These are phyloP conservation scores for Pythium sukuiense DNA, from an alignment of 352 stramenopile genomes.

Conservation along the genomic window DNA sequence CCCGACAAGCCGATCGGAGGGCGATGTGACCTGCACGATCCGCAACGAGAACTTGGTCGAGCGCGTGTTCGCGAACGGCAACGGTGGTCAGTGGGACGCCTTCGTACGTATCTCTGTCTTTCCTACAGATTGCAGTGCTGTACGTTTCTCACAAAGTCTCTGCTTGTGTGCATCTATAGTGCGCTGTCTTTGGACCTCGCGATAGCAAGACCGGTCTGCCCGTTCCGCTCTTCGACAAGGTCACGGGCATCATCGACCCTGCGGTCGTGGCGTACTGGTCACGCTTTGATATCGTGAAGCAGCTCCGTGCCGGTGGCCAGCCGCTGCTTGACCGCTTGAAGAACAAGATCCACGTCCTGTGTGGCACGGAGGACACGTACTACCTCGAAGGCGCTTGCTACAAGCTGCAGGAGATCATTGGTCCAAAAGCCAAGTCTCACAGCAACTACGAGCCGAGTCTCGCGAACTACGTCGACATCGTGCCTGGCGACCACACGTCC, in stretches of 20 bases:
- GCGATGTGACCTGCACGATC: conserved; percentile 52
- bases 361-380: conserved; percentile 72
- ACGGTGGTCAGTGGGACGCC: conserved; percentile 76
- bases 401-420: conserved; percentile 54
- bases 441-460: conserved; percentile 25
- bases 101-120: conserved; percentile 52
- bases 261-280: conserved; percentile 58
- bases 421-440: conserved; percentile 26
- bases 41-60: conserved; percentile 77
- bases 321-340: conserved; percentile 44
- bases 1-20: conserved; percentile 56
- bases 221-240: conserved; percentile 69
- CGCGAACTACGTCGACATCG: conserved; percentile 65
- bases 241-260: conserved; percentile 66
- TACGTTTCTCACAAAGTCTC: too few species aligned
- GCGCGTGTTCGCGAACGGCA: conserved; percentile 57
- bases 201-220: conserved; percentile 47
- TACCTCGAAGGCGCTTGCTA: conserved; percentile 72
- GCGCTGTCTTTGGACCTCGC: conserved; percentile 60
- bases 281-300: conserved; percentile 67
- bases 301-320: conserved; percentile 35
- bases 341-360: conserved; percentile 75
- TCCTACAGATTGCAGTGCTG: too few species aligned
- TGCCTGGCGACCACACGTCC: conserved; percentile 68
- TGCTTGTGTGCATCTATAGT: conserved; percentile 32